Percentiles rank a stretch among this genome's conserved stretches.
Evolutionary conservation across 2,329 filamentous ascomycete genomes (phyloP).

Genomic region (Epichloe bromicola): DNA sequence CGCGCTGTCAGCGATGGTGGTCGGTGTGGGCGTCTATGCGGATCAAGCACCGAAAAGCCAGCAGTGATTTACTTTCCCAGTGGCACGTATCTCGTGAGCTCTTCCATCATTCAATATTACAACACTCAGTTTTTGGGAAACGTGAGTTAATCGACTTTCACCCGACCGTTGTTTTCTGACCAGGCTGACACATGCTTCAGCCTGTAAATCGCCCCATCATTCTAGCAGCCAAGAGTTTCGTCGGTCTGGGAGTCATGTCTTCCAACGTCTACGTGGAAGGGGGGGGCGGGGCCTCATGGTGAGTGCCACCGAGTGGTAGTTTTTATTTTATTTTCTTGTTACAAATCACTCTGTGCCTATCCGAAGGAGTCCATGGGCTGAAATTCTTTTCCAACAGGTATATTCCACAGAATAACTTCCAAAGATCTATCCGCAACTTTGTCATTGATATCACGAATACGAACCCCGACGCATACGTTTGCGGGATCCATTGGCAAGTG

Average conservation of each 20-base stretch:
- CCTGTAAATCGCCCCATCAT: slow-evolving; percentile 28
- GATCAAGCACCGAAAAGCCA: slow-evolving; percentile 17
- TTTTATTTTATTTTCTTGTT: too few relatives aligned
- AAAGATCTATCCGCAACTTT: slow-evolving; percentile 51
- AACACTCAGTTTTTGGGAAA: slow-evolving; percentile 43
- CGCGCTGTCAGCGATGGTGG: slow-evolving; percentile 25
- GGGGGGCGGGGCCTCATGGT: not conserved
- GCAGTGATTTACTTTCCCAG: slow-evolving; percentile 18
- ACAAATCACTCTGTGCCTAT: too few relatives aligned
- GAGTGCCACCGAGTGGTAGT: not conserved
- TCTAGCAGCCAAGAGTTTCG: slow-evolving; percentile 38
- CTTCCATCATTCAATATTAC: slow-evolving; percentile 48
- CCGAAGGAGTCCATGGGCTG: too few relatives aligned
- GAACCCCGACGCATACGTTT: slow-evolving; percentile 16
- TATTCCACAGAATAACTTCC: slow-evolving; percentile 44
- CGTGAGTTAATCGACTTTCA: slow-evolving; percentile 1
- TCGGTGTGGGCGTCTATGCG: slow-evolving; percentile 18
- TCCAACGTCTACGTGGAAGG: slow-evolving; percentile 22
- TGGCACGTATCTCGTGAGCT: slow-evolving; percentile 44
- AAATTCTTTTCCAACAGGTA: slow-evolving; percentile 9
- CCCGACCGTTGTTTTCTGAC: too few relatives aligned
- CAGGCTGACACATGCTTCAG: not conserved
- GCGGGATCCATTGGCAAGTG: slow-evolving; percentile 50
- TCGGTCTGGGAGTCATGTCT: slow-evolving; percentile 42
- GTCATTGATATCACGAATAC: slow-evolving; percentile 38